phyloP scores from a whole-genome alignment of 257 asterid species.

The Solanum rostratum region DNA sequence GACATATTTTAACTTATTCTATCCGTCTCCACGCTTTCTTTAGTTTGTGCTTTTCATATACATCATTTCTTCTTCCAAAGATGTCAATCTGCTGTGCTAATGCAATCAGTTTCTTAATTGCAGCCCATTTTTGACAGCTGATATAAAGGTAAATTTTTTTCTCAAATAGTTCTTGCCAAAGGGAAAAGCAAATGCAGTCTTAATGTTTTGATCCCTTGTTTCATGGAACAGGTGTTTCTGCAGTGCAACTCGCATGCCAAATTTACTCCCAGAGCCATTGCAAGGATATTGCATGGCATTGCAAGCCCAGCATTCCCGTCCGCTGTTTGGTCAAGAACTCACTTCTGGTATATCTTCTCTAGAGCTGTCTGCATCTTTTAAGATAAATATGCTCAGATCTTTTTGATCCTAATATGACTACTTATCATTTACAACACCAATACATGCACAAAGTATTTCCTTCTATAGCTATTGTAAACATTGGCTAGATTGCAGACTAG shows the following conservation, averaged over 20 bases:
- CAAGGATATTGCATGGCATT: conserved; percentile 87
- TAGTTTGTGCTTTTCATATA: neutral
- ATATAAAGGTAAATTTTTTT: conserved; percentile 51
- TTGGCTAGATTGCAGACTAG: neutral
- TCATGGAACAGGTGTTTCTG: conserved; percentile 63
- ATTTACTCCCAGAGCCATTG: conserved; percentile 87
- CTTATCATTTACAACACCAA: neutral
- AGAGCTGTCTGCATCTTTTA: neutral
- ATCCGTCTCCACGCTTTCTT: neutral
- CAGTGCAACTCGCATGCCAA: conserved; percentile 73
- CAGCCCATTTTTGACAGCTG: conserved; percentile 86
- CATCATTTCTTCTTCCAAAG: neutral
- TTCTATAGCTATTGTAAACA: neutral
- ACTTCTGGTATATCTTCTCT: conserved; percentile 63
- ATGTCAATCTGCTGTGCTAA: conserved; percentile 16
- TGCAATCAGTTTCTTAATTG: conserved; percentile 10
- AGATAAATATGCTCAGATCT: neutral
- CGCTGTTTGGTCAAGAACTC: conserved; percentile 83
- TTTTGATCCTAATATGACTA: neutral
- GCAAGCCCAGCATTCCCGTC: conserved; percentile 86
- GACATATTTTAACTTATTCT: neutral
- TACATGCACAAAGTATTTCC: neutral
- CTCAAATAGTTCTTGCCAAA: neutral
- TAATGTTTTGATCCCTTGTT: conserved; percentile 7
- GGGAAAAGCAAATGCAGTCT: neutral